phyloP scores from a whole-genome alignment of 2,329 filamentous ascomycete genomes.

The Aspergillus sp. region DNA sequence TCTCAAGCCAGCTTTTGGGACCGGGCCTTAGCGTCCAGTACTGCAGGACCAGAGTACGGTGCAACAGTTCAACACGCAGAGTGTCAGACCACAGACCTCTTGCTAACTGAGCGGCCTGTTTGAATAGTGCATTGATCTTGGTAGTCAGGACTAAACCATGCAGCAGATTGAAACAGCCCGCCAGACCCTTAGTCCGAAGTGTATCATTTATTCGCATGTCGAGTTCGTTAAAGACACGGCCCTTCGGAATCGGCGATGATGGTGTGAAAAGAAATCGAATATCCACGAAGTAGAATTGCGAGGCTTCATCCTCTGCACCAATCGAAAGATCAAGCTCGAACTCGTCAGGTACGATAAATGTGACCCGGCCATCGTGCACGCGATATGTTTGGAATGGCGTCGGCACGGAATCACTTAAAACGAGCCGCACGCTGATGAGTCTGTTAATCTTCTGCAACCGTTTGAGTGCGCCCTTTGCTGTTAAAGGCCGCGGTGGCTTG shows the following conservation, averaged over 20 bases:
- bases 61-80: constrained; percentile 72
- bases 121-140: constrained; percentile 78
- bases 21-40: constrained; percentile 77
- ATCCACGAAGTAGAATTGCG: constrained; percentile 93
- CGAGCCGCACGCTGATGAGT: constrained; percentile 76
- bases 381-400: constrained; percentile 72
- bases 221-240: constrained; percentile 62
- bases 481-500: constrained; percentile 69
- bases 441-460: constrained; percentile 81
- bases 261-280: constrained; percentile 81
- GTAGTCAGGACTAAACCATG: constrained; percentile 87
- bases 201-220: constrained; percentile 70
- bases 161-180: constrained; percentile 79
- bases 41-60: constrained; percentile 79
- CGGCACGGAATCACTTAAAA: constrained; percentile 79
- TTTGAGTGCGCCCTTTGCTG: constrained; percentile 67
- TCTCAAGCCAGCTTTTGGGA: constrained; percentile 84
- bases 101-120: constrained; percentile 70
- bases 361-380: constrained; percentile 82
- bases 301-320: constrained; percentile 75
- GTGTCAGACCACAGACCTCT: constrained; percentile 74
- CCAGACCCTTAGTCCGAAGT: constrained; percentile 67
- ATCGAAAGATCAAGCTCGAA: constrained; percentile 94
- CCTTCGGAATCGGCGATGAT: constrained; percentile 59
- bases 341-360: constrained; percentile 77